phyloP scores from a whole-genome alignment of 2,329 filamentous ascomycete species.

The Seiridium cupressi region DNA sequence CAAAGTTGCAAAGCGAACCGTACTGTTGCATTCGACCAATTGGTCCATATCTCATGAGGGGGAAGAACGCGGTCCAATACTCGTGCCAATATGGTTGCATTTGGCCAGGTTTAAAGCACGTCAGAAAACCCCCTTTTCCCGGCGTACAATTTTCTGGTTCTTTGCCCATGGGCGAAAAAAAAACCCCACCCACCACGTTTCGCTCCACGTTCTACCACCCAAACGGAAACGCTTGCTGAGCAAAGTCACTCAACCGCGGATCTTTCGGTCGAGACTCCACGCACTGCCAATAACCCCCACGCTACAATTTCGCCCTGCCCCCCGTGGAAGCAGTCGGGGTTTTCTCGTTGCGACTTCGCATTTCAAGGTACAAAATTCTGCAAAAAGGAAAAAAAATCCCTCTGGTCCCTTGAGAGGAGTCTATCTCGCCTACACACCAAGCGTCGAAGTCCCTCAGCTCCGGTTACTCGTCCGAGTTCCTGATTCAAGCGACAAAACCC shows the following conservation, averaged over 20 bases:
- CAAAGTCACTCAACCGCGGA: conserved; percentile 4
- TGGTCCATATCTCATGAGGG: not conserved
- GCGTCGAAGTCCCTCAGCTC: no score
- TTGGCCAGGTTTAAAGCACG: not conserved
- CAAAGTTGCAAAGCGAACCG: not conserved
- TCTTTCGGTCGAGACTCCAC: not conserved
- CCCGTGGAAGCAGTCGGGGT: not conserved
- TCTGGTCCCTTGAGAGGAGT: not conserved
- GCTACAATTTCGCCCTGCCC: conserved; percentile 1
- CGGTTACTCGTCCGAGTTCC: no score
- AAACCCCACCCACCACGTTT: conserved; percentile 7
- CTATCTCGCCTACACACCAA: not conserved
- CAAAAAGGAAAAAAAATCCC: no score
- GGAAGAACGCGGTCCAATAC: not conserved
- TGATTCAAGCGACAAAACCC: not conserved
- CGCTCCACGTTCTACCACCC: conserved; percentile 1
- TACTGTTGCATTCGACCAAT: not conserved
- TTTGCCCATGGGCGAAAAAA: not conserved
- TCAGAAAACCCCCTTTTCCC: not conserved
- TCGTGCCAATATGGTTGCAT: not conserved
- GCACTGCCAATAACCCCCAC: conserved; percentile 1
- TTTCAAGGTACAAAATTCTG: no score
- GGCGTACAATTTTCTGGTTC: not conserved
- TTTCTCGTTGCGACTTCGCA: not conserved
- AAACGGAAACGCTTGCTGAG: not conserved